Evolutionary conservation across 108 stramenopile genomes (phyloP).

Genomic region (Halocafeteria seosinensis): DNA sequence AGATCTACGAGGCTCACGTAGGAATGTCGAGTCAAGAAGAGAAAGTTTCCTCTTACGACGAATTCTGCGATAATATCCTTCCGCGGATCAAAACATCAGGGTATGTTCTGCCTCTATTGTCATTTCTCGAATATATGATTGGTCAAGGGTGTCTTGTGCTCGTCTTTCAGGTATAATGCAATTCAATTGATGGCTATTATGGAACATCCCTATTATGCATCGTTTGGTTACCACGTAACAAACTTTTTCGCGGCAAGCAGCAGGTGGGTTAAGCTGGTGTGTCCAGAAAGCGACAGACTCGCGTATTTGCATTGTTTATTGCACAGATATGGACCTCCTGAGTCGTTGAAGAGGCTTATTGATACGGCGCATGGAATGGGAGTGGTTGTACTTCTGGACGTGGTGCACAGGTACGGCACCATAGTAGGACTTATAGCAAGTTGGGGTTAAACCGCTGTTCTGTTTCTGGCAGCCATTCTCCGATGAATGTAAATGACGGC

Average conservation of each 20-base stretch:
- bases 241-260: neutral
- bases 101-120: too few relatives aligned
- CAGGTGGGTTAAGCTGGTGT: too few relatives aligned
- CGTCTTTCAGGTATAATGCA: neutral
- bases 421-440: too few relatives aligned
- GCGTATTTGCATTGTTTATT: too few relatives aligned
- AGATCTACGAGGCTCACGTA: neutral
- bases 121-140: too few relatives aligned
- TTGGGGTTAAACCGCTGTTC: too few relatives aligned
- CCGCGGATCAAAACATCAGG: too few relatives aligned
- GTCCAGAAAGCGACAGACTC: too few relatives aligned
- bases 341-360: neutral
- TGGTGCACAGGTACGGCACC: too few relatives aligned
- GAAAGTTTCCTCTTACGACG: neutral
- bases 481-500: neutral
- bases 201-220: neutral
- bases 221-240: slow-evolving; percentile 1
- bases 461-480: too few relatives aligned
- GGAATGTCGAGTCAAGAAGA: neutral
- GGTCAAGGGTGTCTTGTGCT: too few relatives aligned
- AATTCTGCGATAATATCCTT: neutral
- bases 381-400: neutral
- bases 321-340: neutral
- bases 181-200: neutral
- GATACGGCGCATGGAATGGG: neutral